Evolutionary conservation across 129 eudicot genomes (phyloP), one percentile per base, ranked within the genome.

Genomic region (Mikania micrantha): DNA sequence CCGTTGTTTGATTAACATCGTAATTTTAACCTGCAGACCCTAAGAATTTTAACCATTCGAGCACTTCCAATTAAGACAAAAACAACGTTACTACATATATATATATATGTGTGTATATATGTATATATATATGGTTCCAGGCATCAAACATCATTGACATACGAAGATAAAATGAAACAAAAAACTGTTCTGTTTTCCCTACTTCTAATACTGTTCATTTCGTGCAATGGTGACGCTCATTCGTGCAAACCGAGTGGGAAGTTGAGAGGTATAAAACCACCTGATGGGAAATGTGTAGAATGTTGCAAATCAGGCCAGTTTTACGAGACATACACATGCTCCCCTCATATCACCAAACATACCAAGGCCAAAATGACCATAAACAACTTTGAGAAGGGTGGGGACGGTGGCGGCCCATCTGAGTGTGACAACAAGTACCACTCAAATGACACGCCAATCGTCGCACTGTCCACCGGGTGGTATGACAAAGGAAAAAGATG

Each of bases 331-430:
- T 80, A 70, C 78, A 77, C 62, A 34, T 81, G 85, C 21, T 81
- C 81, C n/a, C 81, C 82, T 2, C 47, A 9, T 1, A 34, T 81
- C 25, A 54, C 76, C 24, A 19, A 36, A 52, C 64, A 35, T 1
- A 77, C 76, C 7, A 48, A 61, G 25, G 79, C 69, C 0, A 64
- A 32, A 50, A 47, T 81, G 25, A 81, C 81, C n/a, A 66, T 80
- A 40, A 80, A 76, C 70, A 25, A 38, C 20, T 81, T 81, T 40
- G 45, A 49, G 50, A 67, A 66, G 21, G 81, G 78, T 0, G 74
- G 78, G 15, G 82, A 78, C 3, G 82, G 82, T 27, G 82, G 83
- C 0, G 83, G 65, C 9, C 78, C 79, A 2, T 72, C 85, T 9
- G 78, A 67, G 66, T 81, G 85, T 38, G 81, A 76, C 72, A 7